These are phyloP conservation scores for Xanthoparmelia taractica DNA, from an alignment of 495 filamentous ascomycete species.

Conservation along the genomic window DNA sequence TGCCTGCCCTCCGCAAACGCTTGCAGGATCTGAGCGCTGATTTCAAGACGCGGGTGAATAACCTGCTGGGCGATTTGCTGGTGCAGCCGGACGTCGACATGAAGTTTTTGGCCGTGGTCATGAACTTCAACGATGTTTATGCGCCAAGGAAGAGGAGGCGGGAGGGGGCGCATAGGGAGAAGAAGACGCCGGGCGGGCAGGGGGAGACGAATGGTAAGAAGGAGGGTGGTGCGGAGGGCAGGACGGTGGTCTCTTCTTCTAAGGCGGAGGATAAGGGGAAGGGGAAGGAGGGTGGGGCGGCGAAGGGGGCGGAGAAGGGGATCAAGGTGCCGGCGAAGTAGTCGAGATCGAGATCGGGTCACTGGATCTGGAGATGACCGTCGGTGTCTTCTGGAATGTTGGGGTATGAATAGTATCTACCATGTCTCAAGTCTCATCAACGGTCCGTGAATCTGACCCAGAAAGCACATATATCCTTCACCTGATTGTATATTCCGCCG, in stretches of 20 bases:
- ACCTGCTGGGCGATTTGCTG: slow-evolving; percentile 78
- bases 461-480: background rate
- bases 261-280: slow-evolving; percentile 13
- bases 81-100: slow-evolving; percentile 94
- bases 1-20: slow-evolving; percentile 65
- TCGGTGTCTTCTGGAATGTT: background rate
- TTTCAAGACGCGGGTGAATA: slow-evolving; percentile 67
- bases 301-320: background rate
- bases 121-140: slow-evolving; percentile 99
- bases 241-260: background rate
- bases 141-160: slow-evolving; percentile 57
- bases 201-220: slow-evolving; percentile 6
- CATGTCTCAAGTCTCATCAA: background rate
- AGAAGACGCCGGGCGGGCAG: slow-evolving; percentile 21
- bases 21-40: slow-evolving; percentile 61
- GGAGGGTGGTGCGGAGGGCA: background rate
- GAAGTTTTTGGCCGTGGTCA: slow-evolving; percentile 87
- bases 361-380: background rate
- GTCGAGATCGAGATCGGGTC: background rate
- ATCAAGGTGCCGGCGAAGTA: background rate
- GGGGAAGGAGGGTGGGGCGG: slow-evolving; percentile 6
- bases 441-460: background rate
- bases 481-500: background rate
- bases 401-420: background rate
- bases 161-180: slow-evolving; percentile 36